phyloP scores from a whole-genome alignment of 2,329 filamentous ascomycete genomes.

The Alternaria ethzedia region DNA sequence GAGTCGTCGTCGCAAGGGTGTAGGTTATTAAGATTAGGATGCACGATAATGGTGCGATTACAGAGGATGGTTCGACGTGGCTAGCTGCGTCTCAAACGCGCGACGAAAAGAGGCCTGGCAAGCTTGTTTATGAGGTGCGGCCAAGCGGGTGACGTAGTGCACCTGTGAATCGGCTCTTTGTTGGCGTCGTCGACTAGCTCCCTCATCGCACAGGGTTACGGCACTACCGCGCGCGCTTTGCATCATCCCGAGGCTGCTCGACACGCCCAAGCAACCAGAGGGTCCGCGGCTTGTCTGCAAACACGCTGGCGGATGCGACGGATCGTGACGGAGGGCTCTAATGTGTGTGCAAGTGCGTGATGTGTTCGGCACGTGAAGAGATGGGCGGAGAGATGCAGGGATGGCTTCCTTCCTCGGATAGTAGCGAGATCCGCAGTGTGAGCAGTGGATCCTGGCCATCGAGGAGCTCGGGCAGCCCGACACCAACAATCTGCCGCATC shows the following conservation, averaged over 20 bases:
- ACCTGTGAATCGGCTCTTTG: slow-evolving; percentile 4
- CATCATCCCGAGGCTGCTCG: slow-evolving; percentile 19
- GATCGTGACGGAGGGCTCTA: not conserved
- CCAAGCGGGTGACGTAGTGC: slow-evolving; percentile 24
- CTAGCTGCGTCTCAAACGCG: slow-evolving; percentile 3
- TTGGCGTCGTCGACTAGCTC: slow-evolving; percentile 11
- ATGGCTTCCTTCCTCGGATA: slow-evolving; percentile 13
- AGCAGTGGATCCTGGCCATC: slow-evolving; percentile 7
- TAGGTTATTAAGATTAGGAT: slow-evolving; percentile 17
- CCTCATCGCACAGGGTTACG: slow-evolving; percentile 16
- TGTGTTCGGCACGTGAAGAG: not conserved
- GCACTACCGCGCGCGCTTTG: slow-evolving; percentile 17
- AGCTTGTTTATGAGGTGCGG: slow-evolving; percentile 27
- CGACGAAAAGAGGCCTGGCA: slow-evolving; percentile 1
- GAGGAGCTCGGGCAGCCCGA: slow-evolving; percentile 5
- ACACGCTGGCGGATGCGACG: not conserved
- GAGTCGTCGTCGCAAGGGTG: not conserved
- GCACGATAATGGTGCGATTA: slow-evolving; percentile 6
- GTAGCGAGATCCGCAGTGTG: slow-evolving; percentile 20
- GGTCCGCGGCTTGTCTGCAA: slow-evolving; percentile 8
- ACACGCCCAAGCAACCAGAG: not conserved
- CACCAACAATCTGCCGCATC: not conserved
- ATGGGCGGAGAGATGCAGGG: slow-evolving; percentile 5
- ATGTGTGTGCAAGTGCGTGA: not conserved
- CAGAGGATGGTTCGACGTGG: slow-evolving; percentile 6